A percentile compares a stretch with the other conserved stretches of the same genome.
Conservation (phyloP, 202 grass and related monocot species). For the Cymbopogon flexuosus region DNA sequence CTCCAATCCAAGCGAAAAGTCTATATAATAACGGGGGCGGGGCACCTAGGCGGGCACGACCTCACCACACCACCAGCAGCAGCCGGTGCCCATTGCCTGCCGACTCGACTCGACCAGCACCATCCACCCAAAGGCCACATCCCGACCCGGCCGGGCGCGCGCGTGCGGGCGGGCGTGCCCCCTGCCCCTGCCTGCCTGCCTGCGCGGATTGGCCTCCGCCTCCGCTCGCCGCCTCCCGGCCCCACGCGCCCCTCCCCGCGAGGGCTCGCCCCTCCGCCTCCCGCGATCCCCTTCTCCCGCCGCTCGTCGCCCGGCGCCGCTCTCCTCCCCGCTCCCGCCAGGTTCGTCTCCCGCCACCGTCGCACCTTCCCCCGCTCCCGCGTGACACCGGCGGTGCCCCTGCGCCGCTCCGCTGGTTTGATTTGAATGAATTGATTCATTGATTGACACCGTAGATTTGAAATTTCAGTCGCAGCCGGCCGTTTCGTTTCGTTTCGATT, state of each 20-base stretch:
- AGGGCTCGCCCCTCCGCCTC: background rate
- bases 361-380: background rate
- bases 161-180: background rate
- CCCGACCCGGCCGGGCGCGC: constrained; percentile 15
- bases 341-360: background rate
- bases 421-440: background rate
- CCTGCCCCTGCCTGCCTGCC: background rate
- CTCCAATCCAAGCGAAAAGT: background rate
- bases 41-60: constrained; percentile 1
- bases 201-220: background rate
- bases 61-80: background rate
- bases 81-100: background rate
- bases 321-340: background rate
- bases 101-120: background rate
- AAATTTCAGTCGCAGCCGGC: background rate
- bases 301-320: background rate
- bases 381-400: background rate
- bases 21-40: constrained; percentile 27
- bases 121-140: background rate
- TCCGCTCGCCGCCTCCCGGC: constrained; percentile 4
- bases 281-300: constrained; percentile 6
- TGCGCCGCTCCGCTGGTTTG: background rate
- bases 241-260: constrained; percentile 12
- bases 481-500: background rate
- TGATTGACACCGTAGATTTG: constrained; percentile 1